A percentile compares a stretch with the other conserved stretches of the same genome.
Evolutionary conservation across 306 rosid species (phyloP).

Genomic region (Arachis hypogaea): DNA sequence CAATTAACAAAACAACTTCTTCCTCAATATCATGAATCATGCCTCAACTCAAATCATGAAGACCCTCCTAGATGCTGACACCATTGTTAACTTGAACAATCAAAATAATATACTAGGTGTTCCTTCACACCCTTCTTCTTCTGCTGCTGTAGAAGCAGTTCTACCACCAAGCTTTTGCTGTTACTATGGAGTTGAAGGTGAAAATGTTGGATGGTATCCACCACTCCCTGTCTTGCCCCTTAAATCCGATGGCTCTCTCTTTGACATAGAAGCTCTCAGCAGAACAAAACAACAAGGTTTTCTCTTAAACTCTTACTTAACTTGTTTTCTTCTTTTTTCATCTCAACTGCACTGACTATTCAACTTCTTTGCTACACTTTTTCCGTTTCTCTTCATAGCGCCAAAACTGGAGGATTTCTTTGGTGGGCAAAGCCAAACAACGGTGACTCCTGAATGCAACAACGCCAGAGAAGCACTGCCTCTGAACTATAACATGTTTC

Average conservation of each 20-base stretch:
- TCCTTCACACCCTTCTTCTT: constrained; percentile 46
- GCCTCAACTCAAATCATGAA: constrained; percentile 48
- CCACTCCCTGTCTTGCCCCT: constrained; percentile 62
- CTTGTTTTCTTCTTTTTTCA: background rate
- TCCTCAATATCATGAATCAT: background rate
- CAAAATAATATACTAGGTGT: constrained; percentile 53
- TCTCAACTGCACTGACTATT: background rate
- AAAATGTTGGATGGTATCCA: constrained; percentile 51
- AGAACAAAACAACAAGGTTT: constrained; percentile 66
- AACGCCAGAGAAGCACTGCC: constrained; percentile 55
- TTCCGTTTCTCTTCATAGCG: background rate
- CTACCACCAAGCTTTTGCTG: constrained; percentile 45
- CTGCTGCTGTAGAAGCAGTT: constrained; percentile 43
- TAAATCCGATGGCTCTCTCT: constrained; percentile 71
- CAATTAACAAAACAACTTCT: constrained; percentile 24
- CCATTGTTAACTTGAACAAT: constrained; percentile 19
- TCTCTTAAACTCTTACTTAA: constrained; percentile 8
- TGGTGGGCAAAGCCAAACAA: constrained; percentile 57
- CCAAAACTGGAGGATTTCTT: constrained; percentile 77
- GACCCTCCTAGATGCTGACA: constrained; percentile 52
- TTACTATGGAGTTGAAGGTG: constrained; percentile 56
- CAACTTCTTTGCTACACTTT: too few relatives aligned
- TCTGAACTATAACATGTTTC: constrained; percentile 35
- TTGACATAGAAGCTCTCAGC: constrained; percentile 58
- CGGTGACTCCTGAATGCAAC: constrained; percentile 61